Percentiles rank a stretch among this genome's conserved stretches.
Evolutionary conservation across 257 asterid genomes (phyloP).

Genomic region (Schizonepeta tenuifolia): DNA sequence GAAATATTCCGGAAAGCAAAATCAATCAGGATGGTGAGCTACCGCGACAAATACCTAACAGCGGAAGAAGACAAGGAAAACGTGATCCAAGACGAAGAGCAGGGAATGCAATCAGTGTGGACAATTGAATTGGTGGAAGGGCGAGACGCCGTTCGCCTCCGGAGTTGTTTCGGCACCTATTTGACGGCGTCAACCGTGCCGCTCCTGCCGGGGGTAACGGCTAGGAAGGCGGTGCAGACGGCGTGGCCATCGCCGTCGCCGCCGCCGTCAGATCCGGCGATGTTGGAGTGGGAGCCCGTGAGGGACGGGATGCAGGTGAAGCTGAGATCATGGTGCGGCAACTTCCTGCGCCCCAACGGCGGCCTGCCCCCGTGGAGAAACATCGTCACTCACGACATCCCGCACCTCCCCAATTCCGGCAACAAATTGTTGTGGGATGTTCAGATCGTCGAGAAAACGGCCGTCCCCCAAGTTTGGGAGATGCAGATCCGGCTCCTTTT

Average conservation of each 20-base stretch:
- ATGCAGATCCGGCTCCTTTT: conserved; percentile 14
- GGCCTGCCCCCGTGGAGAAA: conserved; percentile 84
- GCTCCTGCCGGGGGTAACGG: conserved; percentile 58
- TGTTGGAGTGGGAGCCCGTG: conserved; percentile 63
- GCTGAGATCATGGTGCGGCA: conserved; percentile 54
- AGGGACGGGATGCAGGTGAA: conserved; percentile 74
- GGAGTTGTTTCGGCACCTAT: conserved; percentile 60
- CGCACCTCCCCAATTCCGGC: conserved; percentile 43
- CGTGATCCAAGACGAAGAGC: conserved; percentile 44
- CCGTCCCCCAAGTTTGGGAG: background rate
- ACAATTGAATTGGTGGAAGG: conserved; percentile 49
- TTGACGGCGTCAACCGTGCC: conserved; percentile 59
- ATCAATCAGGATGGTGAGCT: conserved; percentile 53
- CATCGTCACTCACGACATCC: conserved; percentile 64
- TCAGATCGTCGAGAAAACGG: conserved; percentile 52
- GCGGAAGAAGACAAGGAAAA: conserved; percentile 63
- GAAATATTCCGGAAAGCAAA: conserved; percentile 60
- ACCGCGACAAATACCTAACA: conserved; percentile 57
- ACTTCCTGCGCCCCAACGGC: conserved; percentile 66
- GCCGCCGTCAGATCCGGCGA: conserved; percentile 34
- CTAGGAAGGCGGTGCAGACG: conserved; percentile 54
- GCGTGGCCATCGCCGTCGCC: conserved; percentile 11
- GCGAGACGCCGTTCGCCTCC: conserved; percentile 47
- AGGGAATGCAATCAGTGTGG: conserved; percentile 54
- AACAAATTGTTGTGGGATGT: conserved; percentile 74